These are phyloP conservation scores for Phytophthora melonis DNA, from an alignment of 352 stramenopile genomes.

Conservation along the genomic window DNA sequence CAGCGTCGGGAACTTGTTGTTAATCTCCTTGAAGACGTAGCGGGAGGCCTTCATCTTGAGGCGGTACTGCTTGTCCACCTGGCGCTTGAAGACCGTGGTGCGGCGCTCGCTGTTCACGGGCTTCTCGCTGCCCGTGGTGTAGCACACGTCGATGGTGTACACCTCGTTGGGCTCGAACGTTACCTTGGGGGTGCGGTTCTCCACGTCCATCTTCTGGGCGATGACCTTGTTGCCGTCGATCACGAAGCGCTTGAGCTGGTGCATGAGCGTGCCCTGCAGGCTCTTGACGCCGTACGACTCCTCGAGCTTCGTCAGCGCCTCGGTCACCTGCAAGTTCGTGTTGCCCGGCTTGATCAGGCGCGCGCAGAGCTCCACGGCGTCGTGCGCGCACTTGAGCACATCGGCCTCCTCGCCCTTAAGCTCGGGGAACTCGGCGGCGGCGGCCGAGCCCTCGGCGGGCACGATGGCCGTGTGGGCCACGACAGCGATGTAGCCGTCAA, in stretches of 20 bases:
- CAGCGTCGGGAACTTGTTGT: conserved; percentile 98
- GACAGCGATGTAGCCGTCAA: conserved; percentile 99
- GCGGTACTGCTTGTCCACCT: conserved; percentile 98
- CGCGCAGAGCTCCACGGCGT: conserved; percentile 97
- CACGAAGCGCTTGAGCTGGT: conserved; percentile 99
- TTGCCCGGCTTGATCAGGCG: conserved; percentile 98
- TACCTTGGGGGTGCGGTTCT: conserved; percentile 86
- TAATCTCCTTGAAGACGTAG: conserved; percentile 98
- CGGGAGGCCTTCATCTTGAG: conserved; percentile 96
- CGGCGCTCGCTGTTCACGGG: conserved; percentile 89
- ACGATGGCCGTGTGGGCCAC: conserved; percentile 98
- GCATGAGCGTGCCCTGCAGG: conserved; percentile 98
- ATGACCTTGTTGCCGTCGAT: conserved; percentile 99
- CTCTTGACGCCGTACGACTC: conserved; percentile 97
- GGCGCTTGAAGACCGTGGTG: conserved; percentile 99
- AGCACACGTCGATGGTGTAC: conserved; percentile 99
- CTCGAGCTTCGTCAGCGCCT: conserved; percentile 95
- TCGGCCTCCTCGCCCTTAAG: conserved; percentile 89
- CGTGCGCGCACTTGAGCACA: conserved; percentile 97
- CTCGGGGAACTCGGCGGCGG: conserved; percentile 65
- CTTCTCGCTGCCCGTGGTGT: conserved; percentile 98
- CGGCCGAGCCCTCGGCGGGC: conserved; percentile 73
- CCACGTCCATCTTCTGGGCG: conserved; percentile 91
- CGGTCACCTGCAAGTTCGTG: conserved; percentile 96
- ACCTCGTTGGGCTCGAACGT: conserved; percentile 98